A percentile compares a stretch with the other conserved stretches of the same genome.
Evolutionary conservation across 306 rosid genomes (phyloP).

Genomic region (Begonia loranthoides): DNA sequence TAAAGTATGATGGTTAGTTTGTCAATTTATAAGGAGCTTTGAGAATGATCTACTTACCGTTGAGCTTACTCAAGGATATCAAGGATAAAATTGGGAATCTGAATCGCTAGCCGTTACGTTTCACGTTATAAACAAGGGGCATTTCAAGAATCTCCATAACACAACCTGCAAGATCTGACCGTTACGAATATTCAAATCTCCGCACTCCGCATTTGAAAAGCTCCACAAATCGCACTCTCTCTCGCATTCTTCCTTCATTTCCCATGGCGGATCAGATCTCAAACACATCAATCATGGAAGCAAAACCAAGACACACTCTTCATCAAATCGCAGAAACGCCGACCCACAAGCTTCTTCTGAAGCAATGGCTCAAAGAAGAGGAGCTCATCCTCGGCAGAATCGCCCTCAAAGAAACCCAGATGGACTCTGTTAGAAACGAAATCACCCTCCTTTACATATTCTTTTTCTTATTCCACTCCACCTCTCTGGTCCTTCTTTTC

Average conservation of each 20-base stretch:
- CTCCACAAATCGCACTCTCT: background rate
- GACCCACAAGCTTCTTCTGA: conserved; percentile 87
- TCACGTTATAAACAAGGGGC: no score
- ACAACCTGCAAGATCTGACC: conserved; percentile 37
- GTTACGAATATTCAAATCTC: conserved; percentile 30
- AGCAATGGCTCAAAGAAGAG: conserved; percentile 96
- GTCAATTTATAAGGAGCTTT: no score
- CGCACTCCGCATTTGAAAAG: conserved; percentile 8
- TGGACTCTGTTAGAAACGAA: conserved; percentile 57
- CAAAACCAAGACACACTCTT: conserved; percentile 68
- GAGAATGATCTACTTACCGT: no score
- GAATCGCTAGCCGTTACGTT: no score
- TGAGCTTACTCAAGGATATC: no score
- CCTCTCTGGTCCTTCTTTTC: conserved; percentile 67
- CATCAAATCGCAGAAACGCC: conserved; percentile 89
- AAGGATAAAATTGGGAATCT: no score
- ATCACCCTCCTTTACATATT: conserved; percentile 65
- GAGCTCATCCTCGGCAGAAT: conserved; percentile 62
- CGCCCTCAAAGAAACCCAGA: conserved; percentile 65
- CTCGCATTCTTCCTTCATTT: background rate
- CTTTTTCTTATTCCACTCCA: conserved; percentile 96
- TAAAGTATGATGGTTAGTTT: no score
- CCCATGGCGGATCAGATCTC: conserved; percentile 39
- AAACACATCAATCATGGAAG: conserved; percentile 49
- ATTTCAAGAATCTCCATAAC: no score